Conservation (phyloP, 306 rosid species). For the Pyrus pyrifolia region DNA sequence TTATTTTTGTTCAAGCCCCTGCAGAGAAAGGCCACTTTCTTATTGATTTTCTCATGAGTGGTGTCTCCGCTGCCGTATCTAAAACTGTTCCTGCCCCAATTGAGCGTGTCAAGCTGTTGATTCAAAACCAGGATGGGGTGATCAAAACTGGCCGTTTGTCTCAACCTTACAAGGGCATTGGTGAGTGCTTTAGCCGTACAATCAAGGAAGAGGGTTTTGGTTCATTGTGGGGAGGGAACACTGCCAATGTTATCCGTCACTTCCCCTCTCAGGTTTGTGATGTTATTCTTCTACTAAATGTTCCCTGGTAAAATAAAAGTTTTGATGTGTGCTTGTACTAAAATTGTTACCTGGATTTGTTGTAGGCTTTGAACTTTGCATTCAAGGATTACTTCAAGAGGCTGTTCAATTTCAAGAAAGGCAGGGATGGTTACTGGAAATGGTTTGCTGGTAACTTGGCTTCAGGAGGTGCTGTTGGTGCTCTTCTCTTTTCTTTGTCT, state of each 20-base stretch:
- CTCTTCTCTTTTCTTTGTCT: conserved; percentile 75
- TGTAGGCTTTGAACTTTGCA: conserved; percentile 83
- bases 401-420: conserved; percentile 88
- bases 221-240: conserved; percentile 87
- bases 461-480: conserved; percentile 90
- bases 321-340: conserved; percentile 1
- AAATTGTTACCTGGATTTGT: neutral
- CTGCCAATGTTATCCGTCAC: conserved; percentile 84
- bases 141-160: conserved; percentile 69
- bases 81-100: conserved; percentile 95
- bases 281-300: neutral
- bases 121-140: conserved; percentile 93
- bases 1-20: conserved; percentile 65
- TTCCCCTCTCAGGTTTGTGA: conserved; percentile 34
- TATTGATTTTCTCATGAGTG: conserved; percentile 85
- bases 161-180: conserved; percentile 92
- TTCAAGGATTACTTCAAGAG: conserved; percentile 94
- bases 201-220: conserved; percentile 54
- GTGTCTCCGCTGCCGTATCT: conserved; percentile 93
- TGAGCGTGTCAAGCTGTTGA: conserved; percentile 82
- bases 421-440: conserved; percentile 82
- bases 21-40: conserved; percentile 64
- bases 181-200: conserved; percentile 73
- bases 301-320: neutral
- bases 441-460: conserved; percentile 89